Conservation (phyloP, 2,329 filamentous ascomycete species). For the Acrodontium crateriforme region DNA sequence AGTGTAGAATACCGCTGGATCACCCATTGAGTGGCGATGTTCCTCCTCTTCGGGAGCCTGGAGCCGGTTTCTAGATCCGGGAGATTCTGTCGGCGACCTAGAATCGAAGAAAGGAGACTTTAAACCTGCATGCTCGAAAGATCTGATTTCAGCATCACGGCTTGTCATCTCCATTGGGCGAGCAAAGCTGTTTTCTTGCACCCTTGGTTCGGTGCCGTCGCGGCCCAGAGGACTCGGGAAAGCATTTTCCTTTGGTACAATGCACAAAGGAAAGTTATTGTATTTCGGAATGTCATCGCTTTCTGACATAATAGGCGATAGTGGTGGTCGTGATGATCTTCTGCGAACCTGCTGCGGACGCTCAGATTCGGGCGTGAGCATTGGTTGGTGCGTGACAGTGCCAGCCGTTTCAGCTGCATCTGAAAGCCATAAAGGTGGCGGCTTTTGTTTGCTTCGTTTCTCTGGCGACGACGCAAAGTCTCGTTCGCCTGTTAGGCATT, state of each 20-base stretch:
- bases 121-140: too few relatives aligned
- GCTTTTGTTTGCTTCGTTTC: conserved; percentile 5
- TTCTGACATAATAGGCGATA: conserved; percentile 16
- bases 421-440: conserved; percentile 8
- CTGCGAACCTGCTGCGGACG: too few relatives aligned
- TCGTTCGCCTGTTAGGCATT: conserved; percentile 8
- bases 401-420: conserved; percentile 8
- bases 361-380: conserved; percentile 5
- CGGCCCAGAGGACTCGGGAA: too few relatives aligned
- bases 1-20: conserved; percentile 21
- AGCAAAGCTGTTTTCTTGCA: too few relatives aligned
- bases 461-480: conserved; percentile 10
- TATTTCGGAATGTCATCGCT: too few relatives aligned
- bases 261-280: too few relatives aligned
- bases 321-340: conserved; percentile 12
- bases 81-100: too few relatives aligned
- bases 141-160: too few relatives aligned
- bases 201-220: too few relatives aligned
- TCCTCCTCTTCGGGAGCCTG: conserved; percentile 16
- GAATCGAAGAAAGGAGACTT: too few relatives aligned
- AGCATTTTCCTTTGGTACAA: conserved; percentile 10
- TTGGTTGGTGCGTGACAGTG: conserved; percentile 8
- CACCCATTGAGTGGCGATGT: conserved; percentile 4
- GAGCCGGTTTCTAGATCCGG: too few relatives aligned
- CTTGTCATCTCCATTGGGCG: too few relatives aligned